Conservation (phyloP, 1,284 basidiomycete species). For the Filobasidium uniguttulatum region DNA sequence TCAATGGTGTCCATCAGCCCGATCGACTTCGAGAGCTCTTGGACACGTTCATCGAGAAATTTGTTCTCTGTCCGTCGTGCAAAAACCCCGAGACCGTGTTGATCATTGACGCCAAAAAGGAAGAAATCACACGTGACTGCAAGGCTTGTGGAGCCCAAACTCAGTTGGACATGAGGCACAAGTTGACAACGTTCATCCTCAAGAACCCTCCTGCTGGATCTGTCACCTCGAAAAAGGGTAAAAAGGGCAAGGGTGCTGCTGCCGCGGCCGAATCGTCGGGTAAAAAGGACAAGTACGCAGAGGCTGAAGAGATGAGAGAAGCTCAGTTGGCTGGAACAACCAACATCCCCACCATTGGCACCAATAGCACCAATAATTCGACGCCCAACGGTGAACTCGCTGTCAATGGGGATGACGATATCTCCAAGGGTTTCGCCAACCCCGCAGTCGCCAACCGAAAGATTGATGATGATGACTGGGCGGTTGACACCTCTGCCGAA, state of each 20-base stretch:
- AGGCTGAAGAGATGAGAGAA: conserved; percentile 16
- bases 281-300: conserved; percentile 27
- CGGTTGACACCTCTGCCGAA: conserved; percentile 77
- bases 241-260: conserved; percentile 39
- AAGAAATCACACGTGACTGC: conserved; percentile 88
- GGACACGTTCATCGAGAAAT: conserved; percentile 94
- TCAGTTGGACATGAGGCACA: conserved; percentile 91
- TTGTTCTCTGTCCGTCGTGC: conserved; percentile 92
- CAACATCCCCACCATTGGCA: conserved; percentile 11
- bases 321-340: conserved; percentile 15
- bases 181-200: conserved; percentile 88
- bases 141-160: conserved; percentile 94
- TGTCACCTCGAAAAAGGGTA: conserved; percentile 61
- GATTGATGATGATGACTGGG: conserved; percentile 55
- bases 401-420: conserved; percentile 19
- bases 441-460: conserved; percentile 1
- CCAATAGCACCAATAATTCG: not conserved
- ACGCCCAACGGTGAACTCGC: conserved; percentile 16
- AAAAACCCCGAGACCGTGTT: conserved; percentile 99
- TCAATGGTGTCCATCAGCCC: conserved; percentile 93
- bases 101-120: conserved; percentile 65
- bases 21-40: conserved; percentile 86
- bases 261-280: conserved; percentile 30
- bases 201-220: conserved; percentile 82
- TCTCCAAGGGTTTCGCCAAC: conserved; percentile 16